Evolutionary conservation across 1,284 basidiomycete species (phyloP), one percentile per base, ranked within the genome.

Genomic region (Microbotryum intermedium): DNA sequence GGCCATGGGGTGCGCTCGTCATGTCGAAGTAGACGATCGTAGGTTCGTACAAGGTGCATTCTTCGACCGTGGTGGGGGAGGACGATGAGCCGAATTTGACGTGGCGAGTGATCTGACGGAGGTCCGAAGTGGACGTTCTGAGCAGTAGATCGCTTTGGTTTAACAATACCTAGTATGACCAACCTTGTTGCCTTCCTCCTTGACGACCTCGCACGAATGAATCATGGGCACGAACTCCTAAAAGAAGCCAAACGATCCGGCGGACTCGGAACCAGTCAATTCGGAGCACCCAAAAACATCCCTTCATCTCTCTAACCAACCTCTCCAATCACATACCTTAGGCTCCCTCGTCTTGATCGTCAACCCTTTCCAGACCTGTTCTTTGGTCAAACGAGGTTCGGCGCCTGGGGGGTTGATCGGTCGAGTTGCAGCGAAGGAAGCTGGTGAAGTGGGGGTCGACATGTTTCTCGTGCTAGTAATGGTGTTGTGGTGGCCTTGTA

Each of bases 171-270:
- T n/a, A n/a, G n/a, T n/a, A n/a, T n/a, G n/a, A 43, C 55, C 46
- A 50, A 65, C 63, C 63, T 59, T 61, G 58, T 53, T 48, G 20
- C 50, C 57, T 28, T 55, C 52, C 6, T 61, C 60, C n/a, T 50
- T 44, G 16, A 50, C 29, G 1, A 65, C 49, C 39, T 54, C 53
- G 20, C 52, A 48, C 21, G 16, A 26, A n/a, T 13, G 57, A 20
- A 65, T 57, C 2, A 42, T 47, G 8, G 47, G 44, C 23, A 65
- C 57, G 25, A 59, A 65, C 9, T n/a, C 6, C 34, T 39, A 18
- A 3, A 16, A 4, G 34, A 39, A 11, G 34, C 13, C 11, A 16
- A 39, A 16, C 34, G n/a, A 39, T 11, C 16, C 13, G 34, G 6
- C 34, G 34, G 34, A 39, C 13, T 39, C 34, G 11, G 34, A 39